Base-by-base conservation (phyloP, 805 yeast genomes). In the Torulaspora indica region DNA sequence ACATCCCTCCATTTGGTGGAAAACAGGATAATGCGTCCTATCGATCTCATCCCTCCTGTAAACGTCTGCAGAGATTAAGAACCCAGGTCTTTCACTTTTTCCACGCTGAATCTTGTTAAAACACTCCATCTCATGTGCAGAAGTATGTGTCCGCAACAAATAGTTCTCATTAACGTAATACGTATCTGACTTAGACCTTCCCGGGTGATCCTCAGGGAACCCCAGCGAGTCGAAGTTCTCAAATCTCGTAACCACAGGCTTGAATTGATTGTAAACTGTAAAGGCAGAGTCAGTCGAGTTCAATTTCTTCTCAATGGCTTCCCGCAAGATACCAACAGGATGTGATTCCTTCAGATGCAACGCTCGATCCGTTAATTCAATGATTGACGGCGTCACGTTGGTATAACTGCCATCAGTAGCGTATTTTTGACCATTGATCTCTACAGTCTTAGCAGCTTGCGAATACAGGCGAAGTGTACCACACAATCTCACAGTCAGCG, bases 1-100 rank as follows among this genome's bases (percentile, higher is more conserved):
- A 2, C 96, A 97, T 37, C 98, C 98, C 67, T 93, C 98, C 88
- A 93, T 79, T 66, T 93, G 98, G 59, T 93, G 97, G 68, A 93
- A 93, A 0, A 85, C 97, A 1, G 98, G 98, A 61, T 93, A 93
- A 64, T 93, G 98, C 0, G 98, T 89, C 52, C 86, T 75, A 65
- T 93, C 98, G 45, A 93, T 87, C 57, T 91, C 96, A 66, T 93
- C 98, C 57, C 95, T 76, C 58, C 98, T 76, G 61, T 90, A 93
- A 8, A 93, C 98, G 64, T 93, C 98, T 1, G 98, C 98, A 9
- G 95, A 77, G 37, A 93, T 90, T 52, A 93, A 75, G 64, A 85
- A 93, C 0, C 98, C 98, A 0, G 95, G 89, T n/a, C 58, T 61
- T 6, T 41, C 47, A 8, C 52, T 47, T 1, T 42, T 34, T 10